These are phyloP conservation scores for Gardenia jasminoides DNA, from an alignment of 257 asterid species.

Conservation along the genomic window DNA sequence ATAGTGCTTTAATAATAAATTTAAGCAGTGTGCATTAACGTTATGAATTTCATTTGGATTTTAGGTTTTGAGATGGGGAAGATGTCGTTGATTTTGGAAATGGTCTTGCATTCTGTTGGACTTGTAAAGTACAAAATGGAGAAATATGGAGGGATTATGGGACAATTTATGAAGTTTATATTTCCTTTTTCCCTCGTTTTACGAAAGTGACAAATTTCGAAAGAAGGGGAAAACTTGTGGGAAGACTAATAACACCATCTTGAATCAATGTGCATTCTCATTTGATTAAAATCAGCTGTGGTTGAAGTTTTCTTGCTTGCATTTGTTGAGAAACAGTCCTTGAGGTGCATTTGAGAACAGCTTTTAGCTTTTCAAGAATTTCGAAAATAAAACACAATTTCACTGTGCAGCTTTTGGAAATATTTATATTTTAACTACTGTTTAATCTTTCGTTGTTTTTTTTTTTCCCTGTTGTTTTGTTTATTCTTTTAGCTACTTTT, in stretches of 20 bases:
- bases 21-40: neutral
- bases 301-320: neutral
- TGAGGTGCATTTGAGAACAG: neutral
- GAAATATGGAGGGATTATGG: neutral
- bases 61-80: neutral
- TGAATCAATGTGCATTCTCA: neutral
- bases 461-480: too few species aligned
- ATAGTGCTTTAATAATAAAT: neutral
- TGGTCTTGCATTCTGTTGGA: neutral
- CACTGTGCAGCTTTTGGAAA: neutral
- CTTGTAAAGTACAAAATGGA: neutral
- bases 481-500: too few species aligned
- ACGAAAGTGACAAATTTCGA: neutral
- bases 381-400: neutral
- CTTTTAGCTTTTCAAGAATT: neutral
- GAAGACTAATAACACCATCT: neutral
- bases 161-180: neutral
- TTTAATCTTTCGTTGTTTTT: too few species aligned
- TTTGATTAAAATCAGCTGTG: neutral
- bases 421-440: neutral
- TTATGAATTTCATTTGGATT: neutral
- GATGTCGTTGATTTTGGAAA: slow-evolving; percentile 1
- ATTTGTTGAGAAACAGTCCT: neutral
- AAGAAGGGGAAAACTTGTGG: neutral
- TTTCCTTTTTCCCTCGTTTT: neutral